Conservation (phyloP, 305 asterid species). For the Withania somnifera region DNA sequence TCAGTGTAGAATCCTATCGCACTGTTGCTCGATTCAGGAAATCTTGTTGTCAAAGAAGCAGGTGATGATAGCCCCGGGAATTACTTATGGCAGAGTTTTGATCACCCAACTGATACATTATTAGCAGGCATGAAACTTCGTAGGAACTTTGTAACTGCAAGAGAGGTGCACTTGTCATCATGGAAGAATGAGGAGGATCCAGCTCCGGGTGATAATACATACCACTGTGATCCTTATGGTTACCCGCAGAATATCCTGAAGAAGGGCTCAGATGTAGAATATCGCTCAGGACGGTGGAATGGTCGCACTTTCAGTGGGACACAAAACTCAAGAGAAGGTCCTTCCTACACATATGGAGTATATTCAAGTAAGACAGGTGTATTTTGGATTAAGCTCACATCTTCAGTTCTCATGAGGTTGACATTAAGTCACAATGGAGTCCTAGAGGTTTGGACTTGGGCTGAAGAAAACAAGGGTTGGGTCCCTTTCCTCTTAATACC, state of each 20-base stretch:
- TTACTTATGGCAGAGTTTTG: constrained; percentile 31
- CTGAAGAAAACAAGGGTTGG: constrained; percentile 1
- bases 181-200: constrained; percentile 32
- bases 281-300: constrained; percentile 28
- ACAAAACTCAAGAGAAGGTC: background rate
- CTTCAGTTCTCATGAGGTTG: constrained; percentile 7
- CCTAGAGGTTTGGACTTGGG: constrained; percentile 13
- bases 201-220: constrained; percentile 11
- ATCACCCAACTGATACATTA: constrained; percentile 16
- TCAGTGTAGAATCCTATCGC: background rate
- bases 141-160: constrained; percentile 5
- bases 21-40: constrained; percentile 20
- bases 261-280: background rate
- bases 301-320: constrained; percentile 18
- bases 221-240: constrained; percentile 5
- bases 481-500: background rate
- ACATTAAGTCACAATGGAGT: constrained; percentile 3
- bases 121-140: constrained; percentile 22
- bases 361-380: background rate
- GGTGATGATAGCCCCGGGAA: background rate
- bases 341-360: background rate
- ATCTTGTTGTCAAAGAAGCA: constrained; percentile 23
- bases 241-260: constrained; percentile 5
- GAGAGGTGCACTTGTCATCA: constrained; percentile 7
- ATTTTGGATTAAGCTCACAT: background rate